Percentiles rank a stretch among this genome's conserved stretches.
phyloP scores from a whole-genome alignment of 352 stramenopile species.

The Globisporangium camurandrum region DNA sequence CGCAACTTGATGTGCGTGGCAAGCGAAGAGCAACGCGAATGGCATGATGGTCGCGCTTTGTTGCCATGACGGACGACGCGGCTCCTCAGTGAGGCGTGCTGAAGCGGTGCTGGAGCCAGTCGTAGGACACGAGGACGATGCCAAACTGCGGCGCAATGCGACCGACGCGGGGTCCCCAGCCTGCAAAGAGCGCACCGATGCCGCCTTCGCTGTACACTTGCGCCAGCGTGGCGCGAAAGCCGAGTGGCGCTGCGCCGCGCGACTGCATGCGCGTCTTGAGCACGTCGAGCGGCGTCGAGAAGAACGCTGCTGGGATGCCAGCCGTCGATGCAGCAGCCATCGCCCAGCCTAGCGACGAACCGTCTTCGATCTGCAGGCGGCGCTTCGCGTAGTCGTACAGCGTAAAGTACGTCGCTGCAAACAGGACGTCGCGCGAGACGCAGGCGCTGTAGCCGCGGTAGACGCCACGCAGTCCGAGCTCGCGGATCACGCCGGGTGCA shows the following conservation, averaged over 20 bases:
- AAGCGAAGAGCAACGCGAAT: neutral
- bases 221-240: conserved; percentile 42
- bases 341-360: conserved; percentile 58
- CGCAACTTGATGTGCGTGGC: neutral
- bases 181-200: conserved; percentile 45
- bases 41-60: too few relatives aligned
- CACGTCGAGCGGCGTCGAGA: conserved; percentile 70
- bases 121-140: conserved; percentile 75
- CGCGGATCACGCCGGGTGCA: conserved; percentile 39
- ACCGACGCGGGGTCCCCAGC: conserved; percentile 61
- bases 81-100: conserved; percentile 8
- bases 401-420: conserved; percentile 74
- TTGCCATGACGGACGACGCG: neutral
- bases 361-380: conserved; percentile 53
- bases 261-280: conserved; percentile 82
- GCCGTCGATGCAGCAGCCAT: conserved; percentile 64
- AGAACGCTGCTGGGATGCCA: conserved; percentile 64
- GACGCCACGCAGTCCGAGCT: conserved; percentile 52
- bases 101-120: conserved; percentile 71
- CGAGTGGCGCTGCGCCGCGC: conserved; percentile 29
- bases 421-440: conserved; percentile 62
- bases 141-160: conserved; percentile 77
- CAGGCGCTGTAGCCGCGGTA: conserved; percentile 74
- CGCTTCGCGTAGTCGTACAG: conserved; percentile 71
- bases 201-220: conserved; percentile 49